Evolutionary conservation across 1,284 basidiomycete genomes (phyloP).

Genomic region (Sanghuangporus baumii): DNA sequence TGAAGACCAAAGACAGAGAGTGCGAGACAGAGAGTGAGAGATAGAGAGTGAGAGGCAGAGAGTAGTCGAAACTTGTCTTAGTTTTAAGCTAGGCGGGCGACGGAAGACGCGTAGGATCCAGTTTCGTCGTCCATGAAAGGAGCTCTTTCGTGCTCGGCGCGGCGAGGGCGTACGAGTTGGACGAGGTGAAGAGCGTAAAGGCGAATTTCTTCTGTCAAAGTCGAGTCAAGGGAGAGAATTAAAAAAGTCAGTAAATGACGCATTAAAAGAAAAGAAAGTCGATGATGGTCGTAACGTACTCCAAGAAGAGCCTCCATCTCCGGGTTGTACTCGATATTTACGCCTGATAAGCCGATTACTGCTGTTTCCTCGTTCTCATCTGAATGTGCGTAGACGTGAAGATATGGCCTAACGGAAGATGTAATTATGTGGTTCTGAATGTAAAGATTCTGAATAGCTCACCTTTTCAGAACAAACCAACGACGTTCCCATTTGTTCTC

Average conservation of each 20-base stretch:
- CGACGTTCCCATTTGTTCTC: slow-evolving; percentile 77
- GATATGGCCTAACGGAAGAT: slow-evolving; percentile 65
- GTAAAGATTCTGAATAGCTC: slow-evolving; percentile 19
- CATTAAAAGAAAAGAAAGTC: slow-evolving; percentile 13
- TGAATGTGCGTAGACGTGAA: slow-evolving; percentile 79
- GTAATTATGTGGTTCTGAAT: not conserved
- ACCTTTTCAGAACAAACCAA: slow-evolving; percentile 90
- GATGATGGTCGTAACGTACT: slow-evolving; percentile 43
- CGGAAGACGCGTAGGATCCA: slow-evolving; percentile 65
- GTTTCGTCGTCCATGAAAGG: slow-evolving; percentile 74
- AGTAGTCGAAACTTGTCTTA: no score
- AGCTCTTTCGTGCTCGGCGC: slow-evolving; percentile 78
- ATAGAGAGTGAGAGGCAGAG: not conserved
- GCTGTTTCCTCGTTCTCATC: slow-evolving; percentile 81
- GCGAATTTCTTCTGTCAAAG: slow-evolving; percentile 65
- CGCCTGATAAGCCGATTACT: slow-evolving; percentile 79
- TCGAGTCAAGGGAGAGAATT: slow-evolving; percentile 14
- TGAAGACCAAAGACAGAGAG: not conserved
- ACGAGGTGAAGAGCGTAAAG: slow-evolving; percentile 85
- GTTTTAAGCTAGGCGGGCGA: slow-evolving; percentile 5
- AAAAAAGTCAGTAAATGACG: not conserved
- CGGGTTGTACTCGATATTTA: slow-evolving; percentile 82
- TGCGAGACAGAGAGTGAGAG: not conserved
- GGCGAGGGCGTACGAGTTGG: slow-evolving; percentile 85
- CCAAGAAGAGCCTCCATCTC: slow-evolving; percentile 84